Evolutionary conservation across 306 rosid genomes (phyloP).

Genomic region (Mimosa pudica): DNA sequence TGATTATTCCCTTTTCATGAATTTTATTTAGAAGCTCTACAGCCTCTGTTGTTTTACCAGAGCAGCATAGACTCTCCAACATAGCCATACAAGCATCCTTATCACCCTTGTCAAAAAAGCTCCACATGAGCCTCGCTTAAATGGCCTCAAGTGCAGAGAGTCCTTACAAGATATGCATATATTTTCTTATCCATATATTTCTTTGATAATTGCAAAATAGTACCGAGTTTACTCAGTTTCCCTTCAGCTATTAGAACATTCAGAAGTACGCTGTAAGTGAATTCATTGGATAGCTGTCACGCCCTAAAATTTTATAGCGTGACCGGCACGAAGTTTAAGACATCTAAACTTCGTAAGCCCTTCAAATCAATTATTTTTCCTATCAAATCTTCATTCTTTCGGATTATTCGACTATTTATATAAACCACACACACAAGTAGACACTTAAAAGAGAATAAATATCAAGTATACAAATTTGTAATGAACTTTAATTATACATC

Average conservation of each 20-base stretch:
- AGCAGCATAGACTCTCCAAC: conserved; percentile 80
- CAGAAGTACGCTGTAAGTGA: conserved; percentile 73
- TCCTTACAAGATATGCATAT: conserved; percentile 75
- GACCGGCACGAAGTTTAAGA: no score
- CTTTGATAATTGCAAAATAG: conserved; percentile 62
- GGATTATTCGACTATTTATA: no score
- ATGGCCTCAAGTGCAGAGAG: conserved; percentile 80
- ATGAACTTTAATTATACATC: no score
- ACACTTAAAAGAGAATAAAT: no score
- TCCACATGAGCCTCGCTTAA: conserved; percentile 96
- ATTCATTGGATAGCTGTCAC: no score
- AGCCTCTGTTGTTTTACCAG: conserved; percentile 81
- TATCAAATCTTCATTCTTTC: no score
- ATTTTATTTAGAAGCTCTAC: conserved; percentile 68
- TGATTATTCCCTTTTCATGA: conserved; percentile 76
- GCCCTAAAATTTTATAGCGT: no score
- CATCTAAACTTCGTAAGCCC: no score
- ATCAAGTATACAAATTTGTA: no score
- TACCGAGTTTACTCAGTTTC: conserved; percentile 68
- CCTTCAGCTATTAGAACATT: conserved; percentile 76
- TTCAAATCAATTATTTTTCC: no score
- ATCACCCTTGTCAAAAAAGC: conserved; percentile 73
- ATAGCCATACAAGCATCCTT: conserved; percentile 73
- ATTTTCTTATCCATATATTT: conserved; percentile 60
- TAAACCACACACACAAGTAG: no score